These are phyloP conservation scores for Botrytis fabae DNA, from an alignment of 2,329 filamentous ascomycete species.

Conservation along the genomic window DNA sequence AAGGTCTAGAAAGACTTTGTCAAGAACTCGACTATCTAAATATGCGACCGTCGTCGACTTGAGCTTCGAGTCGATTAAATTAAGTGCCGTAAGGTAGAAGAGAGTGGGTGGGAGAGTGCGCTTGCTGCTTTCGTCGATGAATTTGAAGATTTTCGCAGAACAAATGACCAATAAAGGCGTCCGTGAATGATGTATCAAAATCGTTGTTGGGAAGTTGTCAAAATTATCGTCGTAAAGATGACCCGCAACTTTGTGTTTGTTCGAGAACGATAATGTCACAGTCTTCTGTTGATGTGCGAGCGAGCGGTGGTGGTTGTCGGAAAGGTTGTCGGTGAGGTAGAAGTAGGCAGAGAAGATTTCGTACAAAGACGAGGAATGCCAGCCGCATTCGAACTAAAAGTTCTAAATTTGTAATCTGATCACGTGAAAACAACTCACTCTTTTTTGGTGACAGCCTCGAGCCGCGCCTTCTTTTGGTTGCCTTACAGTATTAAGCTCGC, in stretches of 20 bases:
- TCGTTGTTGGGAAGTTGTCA: conserved; percentile 40
- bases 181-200: conserved; percentile 44
- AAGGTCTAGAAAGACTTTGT: conserved; percentile 2
- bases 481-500: conserved; percentile 21
- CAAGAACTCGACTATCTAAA: background rate
- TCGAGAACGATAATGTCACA: conserved; percentile 40
- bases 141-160: conserved; percentile 38
- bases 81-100: background rate
- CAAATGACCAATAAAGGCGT: conserved; percentile 62
- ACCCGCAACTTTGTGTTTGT: conserved; percentile 41
- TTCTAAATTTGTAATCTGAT: background rate
- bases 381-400: background rate
- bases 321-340: conserved; percentile 18
- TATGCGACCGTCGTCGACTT: background rate
- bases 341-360: conserved; percentile 31
- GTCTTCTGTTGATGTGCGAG: conserved; percentile 39
- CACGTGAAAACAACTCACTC: background rate
- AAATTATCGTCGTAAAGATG: conserved; percentile 41
- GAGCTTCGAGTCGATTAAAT: conserved; percentile 2
- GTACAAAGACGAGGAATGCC: conserved; percentile 24
- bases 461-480: conserved; percentile 25
- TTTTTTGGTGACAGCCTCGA: conserved; percentile 14
- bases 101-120: background rate
- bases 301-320: conserved; percentile 19
- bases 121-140: conserved; percentile 43